These are phyloP conservation scores for Xylariaceae sp. DNA, from an alignment of 2,329 filamentous ascomycete species.

Conservation along the genomic window DNA sequence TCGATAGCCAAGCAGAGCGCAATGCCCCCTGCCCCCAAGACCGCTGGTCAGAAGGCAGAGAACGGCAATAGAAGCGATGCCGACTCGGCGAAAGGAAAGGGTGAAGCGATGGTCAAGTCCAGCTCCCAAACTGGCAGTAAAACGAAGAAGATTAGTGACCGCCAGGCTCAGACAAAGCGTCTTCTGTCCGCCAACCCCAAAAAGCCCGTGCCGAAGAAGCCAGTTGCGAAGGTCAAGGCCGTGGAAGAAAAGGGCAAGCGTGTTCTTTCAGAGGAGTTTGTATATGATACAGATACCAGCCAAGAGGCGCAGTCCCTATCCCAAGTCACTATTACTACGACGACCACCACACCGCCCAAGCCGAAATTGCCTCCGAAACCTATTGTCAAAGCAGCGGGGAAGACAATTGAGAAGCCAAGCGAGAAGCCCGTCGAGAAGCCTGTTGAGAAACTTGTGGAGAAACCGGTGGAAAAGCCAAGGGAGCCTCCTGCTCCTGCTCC, in stretches of 20 bases:
- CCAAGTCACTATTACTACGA: conserved; percentile 30
- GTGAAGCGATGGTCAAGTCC: conserved; percentile 45
- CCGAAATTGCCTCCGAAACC: conserved; percentile 30
- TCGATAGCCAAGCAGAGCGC: conserved; percentile 51
- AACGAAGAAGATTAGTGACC: conserved; percentile 51
- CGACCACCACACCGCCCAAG: conserved; percentile 25
- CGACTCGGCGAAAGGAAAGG: conserved; percentile 34
- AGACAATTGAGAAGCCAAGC: conserved; percentile 20
- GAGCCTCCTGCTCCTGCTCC: conserved; percentile 22
- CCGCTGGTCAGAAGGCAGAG: conserved; percentile 44
- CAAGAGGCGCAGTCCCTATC: conserved; percentile 45
- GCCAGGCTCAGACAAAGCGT: conserved; percentile 53
- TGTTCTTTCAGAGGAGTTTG: conserved; percentile 51
- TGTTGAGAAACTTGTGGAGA: conserved; percentile 8
- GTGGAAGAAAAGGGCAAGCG: conserved; percentile 38
- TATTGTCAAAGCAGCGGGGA: conserved; percentile 16
- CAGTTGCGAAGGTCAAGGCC: conserved; percentile 41
- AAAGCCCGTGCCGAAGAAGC: conserved; percentile 39
- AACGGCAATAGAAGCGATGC: conserved; percentile 42
- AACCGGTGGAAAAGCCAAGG: conserved; percentile 24
- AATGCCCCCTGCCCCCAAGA: conserved; percentile 44
- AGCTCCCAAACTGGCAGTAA: conserved; percentile 49
- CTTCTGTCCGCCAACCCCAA: conserved; percentile 42
- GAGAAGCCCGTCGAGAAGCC: conserved; percentile 18
- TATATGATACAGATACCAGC: conserved; percentile 51